phyloP scores from a whole-genome alignment of 768 basidiomycete genomes.

The Tulasnella sp. region DNA sequence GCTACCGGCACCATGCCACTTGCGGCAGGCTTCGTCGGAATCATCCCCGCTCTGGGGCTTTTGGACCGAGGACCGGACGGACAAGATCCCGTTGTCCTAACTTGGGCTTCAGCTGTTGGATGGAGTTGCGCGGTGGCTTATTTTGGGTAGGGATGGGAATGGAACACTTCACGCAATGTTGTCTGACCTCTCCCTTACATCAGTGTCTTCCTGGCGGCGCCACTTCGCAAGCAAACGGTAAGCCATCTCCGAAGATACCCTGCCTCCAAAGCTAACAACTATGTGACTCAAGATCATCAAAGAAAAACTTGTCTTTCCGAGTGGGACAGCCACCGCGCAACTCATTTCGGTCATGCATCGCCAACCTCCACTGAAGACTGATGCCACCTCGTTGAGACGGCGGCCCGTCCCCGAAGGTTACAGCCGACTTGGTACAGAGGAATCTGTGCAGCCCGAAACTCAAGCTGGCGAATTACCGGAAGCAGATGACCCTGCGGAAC shows the following conservation, averaged over 20 bases:
- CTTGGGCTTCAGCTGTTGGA: constrained; percentile 66
- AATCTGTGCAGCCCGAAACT: constrained; percentile 37
- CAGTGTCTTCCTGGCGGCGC: constrained; percentile 94
- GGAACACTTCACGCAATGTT: background rate
- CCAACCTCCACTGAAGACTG: constrained; percentile 61
- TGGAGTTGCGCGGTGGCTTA: constrained; percentile 94
- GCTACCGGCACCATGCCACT: constrained; percentile 90
- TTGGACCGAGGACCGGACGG: constrained; percentile 75
- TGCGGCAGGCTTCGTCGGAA: constrained; percentile 86
- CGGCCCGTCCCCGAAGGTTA: constrained; percentile 39
- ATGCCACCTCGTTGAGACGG: constrained; percentile 29
- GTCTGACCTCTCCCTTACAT: constrained; percentile 3
- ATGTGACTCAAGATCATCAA: constrained; percentile 66
- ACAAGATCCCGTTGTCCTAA: constrained; percentile 65
- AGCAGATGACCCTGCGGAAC: constrained; percentile 46
- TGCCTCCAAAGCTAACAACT: background rate
- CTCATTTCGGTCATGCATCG: constrained; percentile 86
- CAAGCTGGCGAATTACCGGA: background rate
- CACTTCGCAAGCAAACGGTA: constrained; percentile 90
- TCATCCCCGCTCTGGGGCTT: constrained; percentile 82
- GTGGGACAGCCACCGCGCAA: constrained; percentile 94
- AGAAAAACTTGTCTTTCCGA: constrained; percentile 90
- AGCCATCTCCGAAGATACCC: constrained; percentile 35
- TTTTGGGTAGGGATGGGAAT: constrained; percentile 60
- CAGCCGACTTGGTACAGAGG: constrained; percentile 36